A percentile compares a stretch with the other conserved stretches of the same genome.
phyloP scores from a whole-genome alignment of 306 rosid genomes.

The Ormosia semicastrata region DNA sequence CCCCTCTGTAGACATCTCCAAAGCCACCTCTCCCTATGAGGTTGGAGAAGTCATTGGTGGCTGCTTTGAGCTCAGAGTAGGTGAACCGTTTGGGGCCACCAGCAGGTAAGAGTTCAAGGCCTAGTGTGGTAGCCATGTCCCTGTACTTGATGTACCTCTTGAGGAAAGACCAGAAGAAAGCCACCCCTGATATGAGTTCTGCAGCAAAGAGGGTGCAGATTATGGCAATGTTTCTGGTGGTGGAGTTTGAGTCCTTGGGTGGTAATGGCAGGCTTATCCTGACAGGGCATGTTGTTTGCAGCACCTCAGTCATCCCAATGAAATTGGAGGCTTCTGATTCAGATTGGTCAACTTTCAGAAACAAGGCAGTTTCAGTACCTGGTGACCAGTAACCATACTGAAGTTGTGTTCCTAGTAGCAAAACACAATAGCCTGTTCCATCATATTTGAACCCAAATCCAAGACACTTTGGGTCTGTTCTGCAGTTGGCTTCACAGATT shows the following conservation, averaged over 20 bases:
- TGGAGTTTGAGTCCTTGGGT: constrained; percentile 58
- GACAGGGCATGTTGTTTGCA: constrained; percentile 79
- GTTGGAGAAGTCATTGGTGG: constrained; percentile 76
- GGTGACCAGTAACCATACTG: constrained; percentile 83
- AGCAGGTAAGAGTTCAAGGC: constrained; percentile 88
- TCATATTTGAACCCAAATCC: constrained; percentile 69
- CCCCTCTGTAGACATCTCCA: constrained; percentile 86
- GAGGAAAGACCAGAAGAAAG: constrained; percentile 81
- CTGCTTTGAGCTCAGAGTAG: constrained; percentile 71
- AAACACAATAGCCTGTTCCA: constrained; percentile 49
- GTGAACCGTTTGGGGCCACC: constrained; percentile 88
- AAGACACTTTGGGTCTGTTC: constrained; percentile 25
- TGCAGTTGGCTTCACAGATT: constrained; percentile 50
- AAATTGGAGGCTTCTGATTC: constrained; percentile 53
- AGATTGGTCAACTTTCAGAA: constrained; percentile 48
- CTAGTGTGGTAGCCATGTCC: constrained; percentile 87
- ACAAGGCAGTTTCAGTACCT: constrained; percentile 54
- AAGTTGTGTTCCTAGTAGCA: constrained; percentile 24
- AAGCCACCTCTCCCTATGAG: constrained; percentile 80
- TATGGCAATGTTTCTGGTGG: constrained; percentile 66
- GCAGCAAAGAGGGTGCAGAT: constrained; percentile 67
- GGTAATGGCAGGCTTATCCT: constrained; percentile 65
- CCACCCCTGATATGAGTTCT: constrained; percentile 66
- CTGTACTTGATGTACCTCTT: constrained; percentile 83
- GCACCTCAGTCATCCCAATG: constrained; percentile 61